These are phyloP conservation scores for Dioscorea cayenensis DNA, from an alignment of 116 monocot species.

Conservation along the genomic window DNA sequence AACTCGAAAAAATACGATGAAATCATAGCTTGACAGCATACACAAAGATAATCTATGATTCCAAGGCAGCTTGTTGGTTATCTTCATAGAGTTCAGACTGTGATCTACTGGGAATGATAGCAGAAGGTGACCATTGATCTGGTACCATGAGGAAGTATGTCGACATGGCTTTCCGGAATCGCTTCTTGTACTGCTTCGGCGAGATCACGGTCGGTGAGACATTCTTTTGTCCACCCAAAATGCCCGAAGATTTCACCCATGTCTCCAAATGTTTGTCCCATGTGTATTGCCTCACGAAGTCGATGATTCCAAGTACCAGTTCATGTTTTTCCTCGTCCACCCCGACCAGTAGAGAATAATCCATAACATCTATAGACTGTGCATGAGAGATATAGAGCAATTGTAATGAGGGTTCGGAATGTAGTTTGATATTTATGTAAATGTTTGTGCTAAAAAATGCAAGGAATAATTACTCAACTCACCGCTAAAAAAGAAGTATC, in stretches of 20 bases:
- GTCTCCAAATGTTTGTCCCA: constrained; percentile 98
- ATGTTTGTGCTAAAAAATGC: too few relatives aligned
- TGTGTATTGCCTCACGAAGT: constrained; percentile 95
- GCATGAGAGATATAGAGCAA: not conserved
- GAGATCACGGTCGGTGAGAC: constrained; percentile 84
- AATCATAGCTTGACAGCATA: constrained; percentile 4
- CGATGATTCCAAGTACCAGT: constrained; percentile 85
- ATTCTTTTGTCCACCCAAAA: constrained; percentile 87
- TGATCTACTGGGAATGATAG: constrained; percentile 29
- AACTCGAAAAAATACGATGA: not conserved
- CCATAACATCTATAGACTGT: constrained; percentile 93
- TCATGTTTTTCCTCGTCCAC: constrained; percentile 75
- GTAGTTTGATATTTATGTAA: too few relatives aligned
- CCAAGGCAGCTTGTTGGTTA: constrained; percentile 4
- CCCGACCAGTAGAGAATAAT: constrained; percentile 91
- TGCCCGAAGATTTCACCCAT: constrained; percentile 90
- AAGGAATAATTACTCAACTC: constrained; percentile 13
- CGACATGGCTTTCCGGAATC: constrained; percentile 92
- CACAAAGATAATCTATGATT: constrained; percentile 2
- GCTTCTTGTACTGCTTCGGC: constrained; percentile 84
- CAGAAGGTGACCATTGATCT: constrained; percentile 69
- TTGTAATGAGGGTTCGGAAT: too few relatives aligned
- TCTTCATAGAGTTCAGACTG: constrained; percentile 31
- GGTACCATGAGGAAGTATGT: constrained; percentile 91
- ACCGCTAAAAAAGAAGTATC: constrained; percentile 89